Percentiles rank a stretch among this genome's conserved stretches.
These are phyloP conservation scores for carrot (Daucus carota) DNA, from an alignment of 129 eudicot species.

Conservation along the genomic window DNA sequence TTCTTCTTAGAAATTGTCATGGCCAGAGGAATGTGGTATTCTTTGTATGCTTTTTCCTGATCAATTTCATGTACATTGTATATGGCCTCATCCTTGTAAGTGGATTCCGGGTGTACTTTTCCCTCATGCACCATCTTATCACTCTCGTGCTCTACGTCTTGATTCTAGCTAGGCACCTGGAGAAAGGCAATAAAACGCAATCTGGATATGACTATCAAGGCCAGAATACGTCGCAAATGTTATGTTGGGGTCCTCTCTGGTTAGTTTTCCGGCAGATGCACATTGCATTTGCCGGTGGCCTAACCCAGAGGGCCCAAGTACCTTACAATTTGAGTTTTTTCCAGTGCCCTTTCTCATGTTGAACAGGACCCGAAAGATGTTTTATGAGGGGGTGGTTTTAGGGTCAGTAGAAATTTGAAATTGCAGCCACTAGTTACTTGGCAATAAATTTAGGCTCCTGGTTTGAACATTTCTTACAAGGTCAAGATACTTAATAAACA, in stretches of 20 bases:
- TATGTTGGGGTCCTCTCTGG: constrained; percentile 19
- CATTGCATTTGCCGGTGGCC: neutral
- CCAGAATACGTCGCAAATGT: neutral
- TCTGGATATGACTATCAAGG: neutral
- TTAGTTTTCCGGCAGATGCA: constrained; percentile 21
- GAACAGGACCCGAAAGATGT: neutral
- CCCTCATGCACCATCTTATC: constrained; percentile 30
- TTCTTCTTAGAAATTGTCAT: constrained; percentile 25
- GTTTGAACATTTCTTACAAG: constrained; percentile 1
- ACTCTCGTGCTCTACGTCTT: neutral
- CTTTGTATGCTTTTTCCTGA: constrained; percentile 4
- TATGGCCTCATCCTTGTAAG: neutral
- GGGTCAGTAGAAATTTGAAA: neutral
- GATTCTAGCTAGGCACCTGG: neutral
- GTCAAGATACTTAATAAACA: neutral
- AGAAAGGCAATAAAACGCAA: neutral
- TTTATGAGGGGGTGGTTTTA: neutral
- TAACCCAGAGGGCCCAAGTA: neutral
- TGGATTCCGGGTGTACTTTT: constrained; percentile 8
- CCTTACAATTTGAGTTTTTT: neutral
- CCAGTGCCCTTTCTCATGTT: neutral
- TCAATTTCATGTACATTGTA: constrained; percentile 11
- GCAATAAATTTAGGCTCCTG: neutral
- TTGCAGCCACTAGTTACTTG: constrained; percentile 12
- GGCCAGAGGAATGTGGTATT: constrained; percentile 16